Base-by-base conservation (phyloP, 768 basidiomycete genomes). In the Tylopilus rubrobrunneus region DNA sequence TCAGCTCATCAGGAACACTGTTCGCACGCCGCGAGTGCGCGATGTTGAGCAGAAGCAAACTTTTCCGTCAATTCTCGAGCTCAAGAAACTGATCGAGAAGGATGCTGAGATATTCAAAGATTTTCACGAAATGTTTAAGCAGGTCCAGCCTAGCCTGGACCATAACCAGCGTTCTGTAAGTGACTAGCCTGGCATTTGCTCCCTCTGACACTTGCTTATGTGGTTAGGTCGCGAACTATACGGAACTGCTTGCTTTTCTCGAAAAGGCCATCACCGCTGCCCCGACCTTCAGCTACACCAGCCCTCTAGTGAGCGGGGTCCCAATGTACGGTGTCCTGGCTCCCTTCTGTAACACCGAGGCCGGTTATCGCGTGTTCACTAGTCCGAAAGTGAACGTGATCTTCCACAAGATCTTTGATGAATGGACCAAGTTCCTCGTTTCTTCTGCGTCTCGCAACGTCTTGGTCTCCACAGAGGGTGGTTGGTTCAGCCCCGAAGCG, bases 401-500 rank as follows among this genome's bases (percentile, higher is more conserved):
- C 45, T 65, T 83, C 56, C 78, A 79, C 57, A 73, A 73, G 44
- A 63, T 84, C 49, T 74, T 85, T 56, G 67, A 78, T 42, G 69
- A 67, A 23, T 85, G 83, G 81, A 71, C 70, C 10, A 56, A 56
- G 14, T 84, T 70, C 71, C 77, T 85, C 45, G 57, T 60, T 4
- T 75, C 77, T 1, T 61, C 70, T 7, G 72, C 65, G 4, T 83
- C 82, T 1, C 61, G 70, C 44, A 53, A 62, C 21, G 79, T 79
- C 19, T 71, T 85, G 45, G 71, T 60, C 53, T 51, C 59, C 15
- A 62, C 62, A 17, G 59, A 66, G 2, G 65, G 69, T 17, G 78
- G 79, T 0, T 85, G 83, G 83, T 77, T 85, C 58, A 70, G 74
- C 11, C 56, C 61, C 2, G 52, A 62, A 7, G 79, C 75, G 0